These are phyloP conservation scores for Saturnispora kantuleensis DNA, from an alignment of 805 yeast species.

Conservation along the genomic window DNA sequence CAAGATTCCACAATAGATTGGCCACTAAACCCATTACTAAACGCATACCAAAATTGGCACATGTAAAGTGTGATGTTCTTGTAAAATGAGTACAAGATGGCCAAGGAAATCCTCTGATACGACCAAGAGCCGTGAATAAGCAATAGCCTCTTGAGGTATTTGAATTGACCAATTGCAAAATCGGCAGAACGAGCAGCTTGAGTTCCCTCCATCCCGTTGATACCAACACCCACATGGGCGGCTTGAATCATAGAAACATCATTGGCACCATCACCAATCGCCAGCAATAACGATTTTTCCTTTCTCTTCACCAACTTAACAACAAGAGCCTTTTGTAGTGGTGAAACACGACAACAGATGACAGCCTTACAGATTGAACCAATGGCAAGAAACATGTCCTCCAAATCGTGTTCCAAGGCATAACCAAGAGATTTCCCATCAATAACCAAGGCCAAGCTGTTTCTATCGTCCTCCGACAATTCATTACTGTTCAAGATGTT, in stretches of 20 bases:
- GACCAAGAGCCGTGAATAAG: slow-evolving; percentile 98
- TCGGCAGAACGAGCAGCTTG: slow-evolving; percentile 99
- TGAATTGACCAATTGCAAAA: slow-evolving; percentile 92
- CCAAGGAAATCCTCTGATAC: slow-evolving; percentile 86
- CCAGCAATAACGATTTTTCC: slow-evolving; percentile 65
- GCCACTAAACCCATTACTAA: slow-evolving; percentile 86
- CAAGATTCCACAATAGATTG: slow-evolving; percentile 95
- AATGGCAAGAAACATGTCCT: slow-evolving; percentile 64
- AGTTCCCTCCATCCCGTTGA: slow-evolving; percentile 98
- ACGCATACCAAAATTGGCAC: slow-evolving; percentile 98
- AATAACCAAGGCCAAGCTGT: slow-evolving; percentile 79
- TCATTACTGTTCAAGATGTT: slow-evolving; percentile 63
- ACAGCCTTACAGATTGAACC: slow-evolving; percentile 91
- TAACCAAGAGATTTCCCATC: slow-evolving; percentile 87
- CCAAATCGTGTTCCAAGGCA: slow-evolving; percentile 77
- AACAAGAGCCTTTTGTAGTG: slow-evolving; percentile 91
- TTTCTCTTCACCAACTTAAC: slow-evolving; percentile 88
- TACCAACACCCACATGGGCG: slow-evolving; percentile 98
- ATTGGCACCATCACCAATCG: slow-evolving; percentile 98
- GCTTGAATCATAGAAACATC: slow-evolving; percentile 99
- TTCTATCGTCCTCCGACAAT: slow-evolving; percentile 55
- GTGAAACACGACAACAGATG: slow-evolving; percentile 96
- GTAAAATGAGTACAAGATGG: slow-evolving; percentile 90
- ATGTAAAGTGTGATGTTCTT: slow-evolving; percentile 90
- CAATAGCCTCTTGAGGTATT: slow-evolving; percentile 68